Conservation (phyloP, 129 eudicot species). For the Pittosporum tobira region DNA sequence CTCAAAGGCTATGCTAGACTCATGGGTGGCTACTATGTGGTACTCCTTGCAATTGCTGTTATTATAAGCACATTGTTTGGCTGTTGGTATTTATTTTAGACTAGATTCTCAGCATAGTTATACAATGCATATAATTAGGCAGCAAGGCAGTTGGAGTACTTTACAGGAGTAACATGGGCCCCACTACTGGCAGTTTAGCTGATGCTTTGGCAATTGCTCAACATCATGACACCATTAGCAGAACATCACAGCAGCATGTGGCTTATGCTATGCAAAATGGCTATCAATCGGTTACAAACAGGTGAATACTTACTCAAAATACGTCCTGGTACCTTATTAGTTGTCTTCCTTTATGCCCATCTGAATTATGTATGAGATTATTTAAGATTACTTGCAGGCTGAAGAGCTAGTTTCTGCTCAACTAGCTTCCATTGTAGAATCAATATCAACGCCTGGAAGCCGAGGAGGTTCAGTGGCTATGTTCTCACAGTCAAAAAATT, state of each 20-base stretch:
- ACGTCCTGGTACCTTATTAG: neutral
- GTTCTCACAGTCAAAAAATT: constrained; percentile 53
- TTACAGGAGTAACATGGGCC: constrained; percentile 29
- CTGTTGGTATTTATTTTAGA: too few relatives aligned
- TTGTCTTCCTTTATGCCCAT: neutral
- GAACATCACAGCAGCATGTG: constrained; percentile 54
- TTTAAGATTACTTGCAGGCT: constrained; percentile 40
- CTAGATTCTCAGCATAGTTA: too few relatives aligned
- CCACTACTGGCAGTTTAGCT: constrained; percentile 34
- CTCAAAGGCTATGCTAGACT: constrained; percentile 74
- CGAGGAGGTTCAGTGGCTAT: constrained; percentile 35
- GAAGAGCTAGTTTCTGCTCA: constrained; percentile 68
- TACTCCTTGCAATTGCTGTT: too few relatives aligned
- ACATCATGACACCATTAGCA: constrained; percentile 59
- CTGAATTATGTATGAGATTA: constrained; percentile 5
- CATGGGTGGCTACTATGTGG: constrained; percentile 90
- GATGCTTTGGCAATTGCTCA: constrained; percentile 58
- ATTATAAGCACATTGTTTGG: too few relatives aligned
- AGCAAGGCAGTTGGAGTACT: constrained; percentile 46
- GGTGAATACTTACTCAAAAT: constrained; percentile 21
- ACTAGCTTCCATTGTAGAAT: constrained; percentile 52
- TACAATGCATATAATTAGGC: too few relatives aligned
- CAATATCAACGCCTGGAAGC: constrained; percentile 38
- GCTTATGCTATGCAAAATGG: constrained; percentile 51
- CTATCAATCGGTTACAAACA: constrained; percentile 47